These are phyloP conservation scores for Rehmannia glutinosa DNA, from an alignment of 257 asterid species.

Conservation along the genomic window DNA sequence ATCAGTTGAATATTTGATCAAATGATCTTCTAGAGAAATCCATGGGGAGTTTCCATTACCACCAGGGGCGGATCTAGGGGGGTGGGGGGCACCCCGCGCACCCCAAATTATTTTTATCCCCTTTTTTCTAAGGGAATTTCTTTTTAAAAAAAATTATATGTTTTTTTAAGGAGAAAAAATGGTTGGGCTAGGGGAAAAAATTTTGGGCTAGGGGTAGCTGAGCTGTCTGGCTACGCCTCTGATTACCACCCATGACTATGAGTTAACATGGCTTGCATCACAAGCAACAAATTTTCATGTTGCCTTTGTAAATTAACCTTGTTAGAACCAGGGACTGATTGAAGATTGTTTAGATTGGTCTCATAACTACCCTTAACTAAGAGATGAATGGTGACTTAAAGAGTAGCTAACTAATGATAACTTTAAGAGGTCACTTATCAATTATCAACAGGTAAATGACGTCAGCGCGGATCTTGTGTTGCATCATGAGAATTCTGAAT, in stretches of 20 bases:
- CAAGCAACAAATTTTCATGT: neutral
- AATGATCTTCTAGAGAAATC: too few species aligned
- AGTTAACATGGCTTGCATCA: neutral
- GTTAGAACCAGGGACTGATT: neutral
- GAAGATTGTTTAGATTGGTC: neutral
- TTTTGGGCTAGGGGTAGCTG: too few species aligned
- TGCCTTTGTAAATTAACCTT: neutral
- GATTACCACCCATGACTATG: neutral
- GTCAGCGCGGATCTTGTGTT: slow-evolving; percentile 79
- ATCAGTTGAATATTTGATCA: neutral
- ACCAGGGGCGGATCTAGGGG: too few species aligned
- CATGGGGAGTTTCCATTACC: too few species aligned
- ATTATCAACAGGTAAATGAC: slow-evolving; percentile 49
- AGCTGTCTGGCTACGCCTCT: too few species aligned
- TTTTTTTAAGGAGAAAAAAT: too few species aligned
- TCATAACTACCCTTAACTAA: neutral
- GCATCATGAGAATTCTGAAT: slow-evolving; percentile 50
- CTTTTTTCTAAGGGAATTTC: too few species aligned
- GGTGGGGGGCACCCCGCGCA: too few species aligned
- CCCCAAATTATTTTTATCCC: too few species aligned
- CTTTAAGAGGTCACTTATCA: slow-evolving; percentile 1
- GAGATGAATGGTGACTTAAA: neutral
- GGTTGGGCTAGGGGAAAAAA: too few species aligned
- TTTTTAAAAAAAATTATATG: too few species aligned
- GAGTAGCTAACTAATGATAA: slow-evolving; percentile 2